Percentiles rank a stretch among this genome's conserved stretches.
Conservation (phyloP, 2,329 filamentous ascomycete genomes). For the Botrytis fragariae region DNA sequence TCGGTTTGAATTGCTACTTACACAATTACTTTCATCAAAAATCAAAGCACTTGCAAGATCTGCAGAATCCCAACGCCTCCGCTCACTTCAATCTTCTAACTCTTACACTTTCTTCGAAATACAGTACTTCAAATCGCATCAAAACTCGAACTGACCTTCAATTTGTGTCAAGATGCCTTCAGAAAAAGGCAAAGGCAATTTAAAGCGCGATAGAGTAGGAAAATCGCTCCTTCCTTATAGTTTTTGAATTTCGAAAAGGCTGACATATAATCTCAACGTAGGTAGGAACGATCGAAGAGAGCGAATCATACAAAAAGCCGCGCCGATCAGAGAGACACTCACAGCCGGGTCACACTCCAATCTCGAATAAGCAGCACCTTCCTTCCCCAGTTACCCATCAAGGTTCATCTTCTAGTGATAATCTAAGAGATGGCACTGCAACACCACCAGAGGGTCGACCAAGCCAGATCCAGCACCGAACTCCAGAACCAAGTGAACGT, state of each 20-base stretch:
- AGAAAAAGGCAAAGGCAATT: background rate
- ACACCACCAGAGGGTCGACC: constrained; percentile 63
- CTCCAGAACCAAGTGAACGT: constrained; percentile 38
- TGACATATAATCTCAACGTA: constrained; percentile 27
- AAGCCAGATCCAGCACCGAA: constrained; percentile 49
- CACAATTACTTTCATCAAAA: background rate
- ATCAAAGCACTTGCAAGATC: background rate
- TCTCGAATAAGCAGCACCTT: constrained; percentile 64
- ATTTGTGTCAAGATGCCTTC: background rate
- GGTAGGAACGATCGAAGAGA: constrained; percentile 32
- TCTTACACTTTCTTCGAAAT: background rate
- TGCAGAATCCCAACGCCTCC: background rate
- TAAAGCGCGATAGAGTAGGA: constrained; percentile 18
- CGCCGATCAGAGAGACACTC: constrained; percentile 73
- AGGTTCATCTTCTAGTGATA: constrained; percentile 58
- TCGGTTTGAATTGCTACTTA: background rate
- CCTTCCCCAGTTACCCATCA: constrained; percentile 77
- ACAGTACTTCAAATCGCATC: background rate
- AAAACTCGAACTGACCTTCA: background rate
- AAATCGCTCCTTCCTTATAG: background rate
- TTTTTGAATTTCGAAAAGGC: constrained; percentile 7
- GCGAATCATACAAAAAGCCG: constrained; percentile 66
- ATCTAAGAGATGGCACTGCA: constrained; percentile 66
- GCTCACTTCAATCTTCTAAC: background rate
- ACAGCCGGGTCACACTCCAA: constrained; percentile 53